Percentiles rank a stretch among this genome's conserved stretches.
Evolutionary conservation across 331 rosid genomes (phyloP).

Genomic region (Pyrus hybrid): DNA sequence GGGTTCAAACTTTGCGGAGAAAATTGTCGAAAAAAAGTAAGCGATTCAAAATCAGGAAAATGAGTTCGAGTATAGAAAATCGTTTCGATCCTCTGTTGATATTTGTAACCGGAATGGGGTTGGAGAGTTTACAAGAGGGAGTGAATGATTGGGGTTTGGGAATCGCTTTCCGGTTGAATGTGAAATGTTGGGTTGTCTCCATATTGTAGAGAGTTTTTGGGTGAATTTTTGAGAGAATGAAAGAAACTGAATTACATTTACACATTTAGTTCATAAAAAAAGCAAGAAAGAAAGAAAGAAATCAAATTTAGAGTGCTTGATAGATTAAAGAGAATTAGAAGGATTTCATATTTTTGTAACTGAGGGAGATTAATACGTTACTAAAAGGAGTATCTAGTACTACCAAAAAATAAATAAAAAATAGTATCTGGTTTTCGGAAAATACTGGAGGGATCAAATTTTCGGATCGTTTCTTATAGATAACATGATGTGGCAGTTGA

Average conservation of each 20-base stretch:
- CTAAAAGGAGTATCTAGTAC: neutral
- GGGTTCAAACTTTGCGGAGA: neutral
- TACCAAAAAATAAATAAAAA: too few species aligned
- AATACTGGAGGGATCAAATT: too few species aligned
- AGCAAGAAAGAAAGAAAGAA: neutral
- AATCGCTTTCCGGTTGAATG: conserved; percentile 25
- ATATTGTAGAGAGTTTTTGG: conserved; percentile 2
- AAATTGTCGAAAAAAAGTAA: too few species aligned
- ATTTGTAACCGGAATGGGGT: neutral
- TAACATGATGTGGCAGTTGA: too few species aligned
- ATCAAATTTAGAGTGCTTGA: too few species aligned
- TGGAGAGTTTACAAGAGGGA: conserved; percentile 1
- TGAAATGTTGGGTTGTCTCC: conserved; percentile 14
- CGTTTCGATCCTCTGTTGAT: too few species aligned
- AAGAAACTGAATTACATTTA: neutral
- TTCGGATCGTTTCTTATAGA: too few species aligned
- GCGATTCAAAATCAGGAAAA: neutral
- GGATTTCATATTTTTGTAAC: neutral
- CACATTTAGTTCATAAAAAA: neutral
- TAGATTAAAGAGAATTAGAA: too few species aligned
- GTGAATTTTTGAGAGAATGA: neutral
- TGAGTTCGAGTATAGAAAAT: neutral
- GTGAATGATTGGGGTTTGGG: conserved; percentile 2
- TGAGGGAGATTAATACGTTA: neutral
- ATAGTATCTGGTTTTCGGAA: too few species aligned